Percentiles rank a stretch among this genome's conserved stretches.
phyloP scores from a whole-genome alignment of 2,329 filamentous ascomycete species.

The Penicillium brasilianum region DNA sequence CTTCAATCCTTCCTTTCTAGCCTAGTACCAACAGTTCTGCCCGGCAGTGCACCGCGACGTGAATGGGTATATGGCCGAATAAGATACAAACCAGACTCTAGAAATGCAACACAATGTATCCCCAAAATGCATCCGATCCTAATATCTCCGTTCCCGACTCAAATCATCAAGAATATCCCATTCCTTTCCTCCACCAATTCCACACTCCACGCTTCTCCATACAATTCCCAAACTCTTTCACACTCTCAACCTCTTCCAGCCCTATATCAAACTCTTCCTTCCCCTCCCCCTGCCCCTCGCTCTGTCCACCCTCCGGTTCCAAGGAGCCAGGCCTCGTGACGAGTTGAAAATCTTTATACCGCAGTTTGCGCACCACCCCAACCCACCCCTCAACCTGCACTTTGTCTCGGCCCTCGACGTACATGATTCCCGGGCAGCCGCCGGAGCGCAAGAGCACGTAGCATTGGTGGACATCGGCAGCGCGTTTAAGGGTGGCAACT shows the following conservation, averaged over 20 bases:
- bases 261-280: constrained; percentile 27
- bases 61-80: background rate
- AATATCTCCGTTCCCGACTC: background rate
- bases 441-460: constrained; percentile 71
- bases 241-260: constrained; percentile 64
- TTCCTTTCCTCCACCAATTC: constrained; percentile 70
- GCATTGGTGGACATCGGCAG: constrained; percentile 63
- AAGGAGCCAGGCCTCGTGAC: constrained; percentile 57
- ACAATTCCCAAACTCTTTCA: constrained; percentile 66
- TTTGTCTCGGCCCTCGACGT: constrained; percentile 67
- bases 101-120: background rate
- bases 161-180: constrained; percentile 55
- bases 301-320: constrained; percentile 19
- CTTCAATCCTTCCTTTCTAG: too few species aligned
- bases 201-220: constrained; percentile 66
- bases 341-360: constrained; percentile 76
- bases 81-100: background rate
- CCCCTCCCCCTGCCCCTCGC: constrained; percentile 6
- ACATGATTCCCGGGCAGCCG: constrained; percentile 77
- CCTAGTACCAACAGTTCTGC: too few species aligned
- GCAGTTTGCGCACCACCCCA: constrained; percentile 64
- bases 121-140: background rate
- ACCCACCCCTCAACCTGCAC: constrained; percentile 67
- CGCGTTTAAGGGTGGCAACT: constrained; percentile 66
- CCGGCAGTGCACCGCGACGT: background rate